phyloP scores from a whole-genome alignment of 1,284 basidiomycete species.

The Hypsizygus ulmarius region DNA sequence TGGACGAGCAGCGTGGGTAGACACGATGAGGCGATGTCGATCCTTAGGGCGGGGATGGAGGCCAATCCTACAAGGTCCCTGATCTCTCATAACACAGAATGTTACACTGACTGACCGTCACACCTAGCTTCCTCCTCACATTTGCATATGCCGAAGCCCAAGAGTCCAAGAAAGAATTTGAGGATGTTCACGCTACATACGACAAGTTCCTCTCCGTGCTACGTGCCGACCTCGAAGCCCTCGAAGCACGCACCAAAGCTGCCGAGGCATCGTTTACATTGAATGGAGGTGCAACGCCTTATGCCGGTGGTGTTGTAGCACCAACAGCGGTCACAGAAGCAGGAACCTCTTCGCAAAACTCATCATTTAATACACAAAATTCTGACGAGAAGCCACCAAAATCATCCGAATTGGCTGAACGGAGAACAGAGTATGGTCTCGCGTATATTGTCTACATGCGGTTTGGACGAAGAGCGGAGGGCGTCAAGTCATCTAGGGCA shows the following conservation, averaged over 20 bases:
- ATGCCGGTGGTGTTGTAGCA: conserved; percentile 11
- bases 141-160: conserved; percentile 88
- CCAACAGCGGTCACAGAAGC: conserved; percentile 8
- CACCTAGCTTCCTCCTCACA: conserved; percentile 76
- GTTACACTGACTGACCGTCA: not conserved
- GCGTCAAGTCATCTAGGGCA: conserved; percentile 69
- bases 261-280: conserved; percentile 38
- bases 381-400: conserved; percentile 46
- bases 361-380: conserved; percentile 31
- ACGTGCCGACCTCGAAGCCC: conserved; percentile 68
- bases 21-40: conserved; percentile 78
- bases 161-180: conserved; percentile 66
- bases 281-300: conserved; percentile 11
- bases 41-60: conserved; percentile 83
- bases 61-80: conserved; percentile 81
- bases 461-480: conserved; percentile 84
- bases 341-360: conserved; percentile 20
- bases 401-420: conserved; percentile 55
- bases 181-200: conserved; percentile 68
- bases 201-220: conserved; percentile 72
- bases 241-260: conserved; percentile 53
- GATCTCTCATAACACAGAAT: too few relatives aligned
- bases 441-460: conserved; percentile 91
- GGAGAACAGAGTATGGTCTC: conserved; percentile 64
- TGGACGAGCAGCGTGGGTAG: conserved; percentile 78